These are phyloP conservation scores for Talaromyces trachyspermus DNA, from an alignment of 495 filamentous ascomycete genomes.

Conservation along the genomic window DNA sequence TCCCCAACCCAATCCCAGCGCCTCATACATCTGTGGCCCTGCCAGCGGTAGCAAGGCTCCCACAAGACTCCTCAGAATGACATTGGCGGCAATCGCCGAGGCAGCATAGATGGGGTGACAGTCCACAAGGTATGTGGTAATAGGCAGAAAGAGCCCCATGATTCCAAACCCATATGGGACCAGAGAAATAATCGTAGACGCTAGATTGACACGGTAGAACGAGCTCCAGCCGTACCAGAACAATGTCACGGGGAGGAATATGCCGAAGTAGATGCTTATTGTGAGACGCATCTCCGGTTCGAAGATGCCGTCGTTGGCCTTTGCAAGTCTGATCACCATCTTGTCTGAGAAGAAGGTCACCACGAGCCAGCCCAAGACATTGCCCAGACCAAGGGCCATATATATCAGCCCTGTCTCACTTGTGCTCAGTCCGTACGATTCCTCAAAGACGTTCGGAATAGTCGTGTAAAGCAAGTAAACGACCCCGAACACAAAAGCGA, in stretches of 20 bases:
- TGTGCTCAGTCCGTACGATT: conserved; percentile 38
- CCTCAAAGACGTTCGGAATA: conserved; percentile 38
- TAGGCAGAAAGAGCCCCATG: conserved; percentile 43
- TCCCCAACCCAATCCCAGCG: conserved; percentile 38
- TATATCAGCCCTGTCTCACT: conserved; percentile 50
- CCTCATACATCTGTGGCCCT: conserved; percentile 29
- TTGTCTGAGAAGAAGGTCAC: not conserved
- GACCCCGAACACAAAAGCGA: conserved; percentile 50
- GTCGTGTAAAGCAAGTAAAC: conserved; percentile 55
- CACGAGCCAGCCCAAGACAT: conserved; percentile 18
- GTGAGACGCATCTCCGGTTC: conserved; percentile 20
- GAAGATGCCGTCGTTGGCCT: conserved; percentile 9
- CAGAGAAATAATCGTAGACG: conserved; percentile 19
- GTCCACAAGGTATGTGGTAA: conserved; percentile 55
- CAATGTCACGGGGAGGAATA: conserved; percentile 39
- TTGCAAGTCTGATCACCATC: not conserved
- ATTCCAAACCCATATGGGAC: conserved; percentile 36
- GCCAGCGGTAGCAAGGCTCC: conserved; percentile 35
- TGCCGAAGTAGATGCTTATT: conserved; percentile 7
- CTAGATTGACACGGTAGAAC: not conserved
- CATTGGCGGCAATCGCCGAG: conserved; percentile 34
- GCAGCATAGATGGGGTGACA: conserved; percentile 45
- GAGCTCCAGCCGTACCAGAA: conserved; percentile 54
- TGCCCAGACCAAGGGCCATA: conserved; percentile 43
- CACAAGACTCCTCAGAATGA: conserved; percentile 26